Evolutionary conservation across 2,329 filamentous ascomycete genomes (phyloP).

Genomic region (Ramichloridium luteum): DNA sequence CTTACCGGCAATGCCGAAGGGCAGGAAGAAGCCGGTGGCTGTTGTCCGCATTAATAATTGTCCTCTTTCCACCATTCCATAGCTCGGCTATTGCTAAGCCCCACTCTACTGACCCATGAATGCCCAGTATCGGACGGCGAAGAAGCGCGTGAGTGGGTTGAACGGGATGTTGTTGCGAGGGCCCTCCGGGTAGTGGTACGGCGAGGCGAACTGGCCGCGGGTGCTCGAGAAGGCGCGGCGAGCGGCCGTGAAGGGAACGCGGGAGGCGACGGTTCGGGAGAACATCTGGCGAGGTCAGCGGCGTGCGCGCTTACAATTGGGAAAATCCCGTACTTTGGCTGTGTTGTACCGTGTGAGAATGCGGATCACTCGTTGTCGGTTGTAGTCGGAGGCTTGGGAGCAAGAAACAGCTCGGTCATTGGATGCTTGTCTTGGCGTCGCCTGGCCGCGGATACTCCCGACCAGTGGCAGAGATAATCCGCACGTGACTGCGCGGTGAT

Average conservation of each 20-base stretch:
- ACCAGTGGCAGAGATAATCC: too few species aligned
- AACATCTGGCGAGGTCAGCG: too few species aligned
- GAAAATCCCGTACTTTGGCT: too few species aligned
- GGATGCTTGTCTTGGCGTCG: too few species aligned
- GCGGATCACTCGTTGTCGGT: too few species aligned
- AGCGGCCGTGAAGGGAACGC: slow-evolving; percentile 49
- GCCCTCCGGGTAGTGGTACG: slow-evolving; percentile 97
- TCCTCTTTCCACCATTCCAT: slow-evolving; percentile 1
- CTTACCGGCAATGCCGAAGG: slow-evolving; percentile 54
- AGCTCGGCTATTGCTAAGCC: slow-evolving; percentile 6
- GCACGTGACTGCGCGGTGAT: too few species aligned
- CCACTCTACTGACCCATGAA: slow-evolving; percentile 51
- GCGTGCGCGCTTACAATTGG: too few species aligned
- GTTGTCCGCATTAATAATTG: slow-evolving; percentile 27
- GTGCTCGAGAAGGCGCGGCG: slow-evolving; percentile 93
- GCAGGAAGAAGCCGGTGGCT: slow-evolving; percentile 47
- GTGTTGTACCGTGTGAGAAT: too few species aligned
- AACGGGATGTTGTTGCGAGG: slow-evolving; percentile 92
- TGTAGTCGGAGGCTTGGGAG: too few species aligned
- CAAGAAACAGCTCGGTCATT: too few species aligned
- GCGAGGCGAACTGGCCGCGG: slow-evolving; percentile 70
- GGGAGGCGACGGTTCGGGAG: slow-evolving; percentile 37
- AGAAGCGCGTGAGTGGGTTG: slow-evolving; percentile 84
- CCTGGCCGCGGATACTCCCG: too few species aligned
- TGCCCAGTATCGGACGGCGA: slow-evolving; percentile 69